phyloP scores from a whole-genome alignment of 2,329 filamentous ascomycete genomes.

The Ophiosphaerella korrae region DNA sequence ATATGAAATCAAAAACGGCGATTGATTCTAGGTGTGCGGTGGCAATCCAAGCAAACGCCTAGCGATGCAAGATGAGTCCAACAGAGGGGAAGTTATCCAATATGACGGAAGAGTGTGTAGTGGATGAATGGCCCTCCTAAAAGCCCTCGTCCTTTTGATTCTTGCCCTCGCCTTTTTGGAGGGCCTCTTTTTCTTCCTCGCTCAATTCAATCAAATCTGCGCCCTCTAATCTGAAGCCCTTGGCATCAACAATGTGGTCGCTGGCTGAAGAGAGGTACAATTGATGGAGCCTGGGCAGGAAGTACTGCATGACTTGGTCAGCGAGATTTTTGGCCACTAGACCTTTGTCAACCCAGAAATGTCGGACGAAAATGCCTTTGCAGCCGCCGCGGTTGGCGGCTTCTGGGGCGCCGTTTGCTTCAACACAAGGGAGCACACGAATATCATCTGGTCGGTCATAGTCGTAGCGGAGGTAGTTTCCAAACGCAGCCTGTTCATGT shows the following conservation, averaged over 20 bases:
- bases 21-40: no score
- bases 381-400: constrained; percentile 41
- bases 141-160: constrained; percentile 46
- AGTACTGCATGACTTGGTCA: constrained; percentile 46
- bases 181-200: constrained; percentile 34
- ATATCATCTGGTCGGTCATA: constrained; percentile 46
- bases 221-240: constrained; percentile 40
- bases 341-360: constrained; percentile 47
- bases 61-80: no score
- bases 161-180: constrained; percentile 27
- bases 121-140: constrained; percentile 12
- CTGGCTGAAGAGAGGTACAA: constrained; percentile 33
- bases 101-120: no score
- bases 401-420: constrained; percentile 47
- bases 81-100: no score
- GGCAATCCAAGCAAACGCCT: no score
- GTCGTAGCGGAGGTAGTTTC: constrained; percentile 47
- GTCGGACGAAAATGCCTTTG: constrained; percentile 47
- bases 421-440: constrained; percentile 44
- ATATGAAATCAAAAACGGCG: no score
- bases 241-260: constrained; percentile 42
- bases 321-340: constrained; percentile 38
- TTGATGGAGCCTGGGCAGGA: constrained; percentile 41
- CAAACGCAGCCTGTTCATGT: constrained; percentile 48
- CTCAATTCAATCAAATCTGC: constrained; percentile 41